Evolutionary conservation across 257 asterid species (phyloP), one percentile per base, ranked within the genome.

Genomic region (Sherardia arvensis): DNA sequence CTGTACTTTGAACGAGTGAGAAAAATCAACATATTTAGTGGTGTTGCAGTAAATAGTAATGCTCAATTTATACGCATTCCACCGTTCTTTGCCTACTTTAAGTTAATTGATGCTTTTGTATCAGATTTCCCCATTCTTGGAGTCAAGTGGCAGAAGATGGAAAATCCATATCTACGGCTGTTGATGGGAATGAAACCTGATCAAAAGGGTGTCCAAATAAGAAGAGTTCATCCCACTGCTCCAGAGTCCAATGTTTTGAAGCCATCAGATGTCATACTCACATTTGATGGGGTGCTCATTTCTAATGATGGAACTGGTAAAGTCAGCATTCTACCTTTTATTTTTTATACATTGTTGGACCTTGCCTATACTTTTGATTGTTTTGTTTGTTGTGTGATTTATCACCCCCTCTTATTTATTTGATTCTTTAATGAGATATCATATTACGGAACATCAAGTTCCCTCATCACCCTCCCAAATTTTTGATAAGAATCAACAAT

Each of bases 121-220:
- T 66, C 69, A 91, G 98, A 95, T 21, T 88, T 91, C 77, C 96
- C 97, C 10, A 79, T 86, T 75, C 90, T 91, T 65, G 93, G 95
- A 38, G 84, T 91, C 68, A 95, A 91, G 80, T 91, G 98, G 98
- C 97, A 91, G 83, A 91, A 91, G 87, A 88, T 92, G 84, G 98
- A 92, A 87, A 91, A 91, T 76, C 97, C 95, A 17, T 95, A 88
- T 76, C 79, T 91, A 72, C 86, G 95, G 68, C 71, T 88, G 68
- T 87, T 89, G 73, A 77, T 83, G 81, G 95, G 95, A 64, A 91
- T 91, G 95, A 85, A 86, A 77, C 71, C 87, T 51, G 85, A 88
- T 72, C 98, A 88, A 79, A 91, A 91, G 82, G 98, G 98, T 75
- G 98, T 91, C 34, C 94, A 95, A 4, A 86, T 88, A 66, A 83